phyloP scores from a whole-genome alignment of 352 stramenopile species.

The Globisporangium sylvaticum region DNA sequence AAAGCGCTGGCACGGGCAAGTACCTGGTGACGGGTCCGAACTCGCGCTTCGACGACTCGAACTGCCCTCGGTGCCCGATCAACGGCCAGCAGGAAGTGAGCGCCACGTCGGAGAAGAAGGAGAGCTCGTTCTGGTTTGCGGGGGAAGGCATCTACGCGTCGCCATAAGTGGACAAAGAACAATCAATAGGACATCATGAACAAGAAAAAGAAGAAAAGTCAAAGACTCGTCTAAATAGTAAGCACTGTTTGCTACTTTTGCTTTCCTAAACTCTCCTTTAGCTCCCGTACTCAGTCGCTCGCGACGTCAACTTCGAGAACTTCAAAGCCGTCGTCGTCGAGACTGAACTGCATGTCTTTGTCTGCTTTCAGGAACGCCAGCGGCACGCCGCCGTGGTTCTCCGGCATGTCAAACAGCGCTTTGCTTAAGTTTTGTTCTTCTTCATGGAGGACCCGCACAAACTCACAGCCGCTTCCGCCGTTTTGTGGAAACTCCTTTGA shows the following conservation, averaged over 20 bases:
- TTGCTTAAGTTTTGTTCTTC: conserved; percentile 47
- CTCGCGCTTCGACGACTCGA: conserved; percentile 69
- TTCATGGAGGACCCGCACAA: conserved; percentile 44
- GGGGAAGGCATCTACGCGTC: conserved; percentile 82
- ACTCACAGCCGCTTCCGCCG: conserved; percentile 24
- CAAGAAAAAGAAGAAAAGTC: not conserved
- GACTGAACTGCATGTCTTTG: conserved; percentile 66
- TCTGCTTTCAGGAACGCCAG: conserved; percentile 65
- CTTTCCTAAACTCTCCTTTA: not conserved
- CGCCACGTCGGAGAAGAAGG: conserved; percentile 37
- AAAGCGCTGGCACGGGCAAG: conserved; percentile 46
- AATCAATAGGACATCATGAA: not conserved
- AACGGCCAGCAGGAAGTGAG: conserved; percentile 86
- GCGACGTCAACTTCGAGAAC: conserved; percentile 36
- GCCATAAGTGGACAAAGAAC: conserved; percentile 24
- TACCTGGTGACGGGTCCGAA: conserved; percentile 46
- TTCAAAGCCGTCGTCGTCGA: conserved; percentile 83
- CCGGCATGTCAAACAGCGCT: conserved; percentile 65
- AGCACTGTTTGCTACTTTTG: not conserved
- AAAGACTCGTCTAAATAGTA: conserved; percentile 7
- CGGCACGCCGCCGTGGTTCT: conserved; percentile 71
- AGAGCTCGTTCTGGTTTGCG: conserved; percentile 70
- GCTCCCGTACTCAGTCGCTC: not conserved
- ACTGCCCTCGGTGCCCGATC: conserved; percentile 80
- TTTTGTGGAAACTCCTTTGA: conserved; percentile 1